phyloP scores from a whole-genome alignment of 805 yeast species.

The Ogataea saltuana region DNA sequence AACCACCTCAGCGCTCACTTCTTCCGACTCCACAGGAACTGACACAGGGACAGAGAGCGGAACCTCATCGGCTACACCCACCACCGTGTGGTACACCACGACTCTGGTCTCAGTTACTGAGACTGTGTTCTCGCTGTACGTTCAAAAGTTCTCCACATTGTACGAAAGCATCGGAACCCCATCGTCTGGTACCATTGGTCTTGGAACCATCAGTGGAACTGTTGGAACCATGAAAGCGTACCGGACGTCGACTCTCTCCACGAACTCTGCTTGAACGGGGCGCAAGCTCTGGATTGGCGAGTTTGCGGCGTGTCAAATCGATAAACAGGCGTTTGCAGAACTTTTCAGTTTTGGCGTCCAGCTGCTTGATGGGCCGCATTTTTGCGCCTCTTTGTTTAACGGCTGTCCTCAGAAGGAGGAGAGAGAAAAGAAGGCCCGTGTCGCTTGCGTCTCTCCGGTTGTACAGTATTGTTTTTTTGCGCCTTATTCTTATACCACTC shows the following conservation, averaged over 20 bases:
- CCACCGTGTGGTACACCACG: conserved; percentile 27
- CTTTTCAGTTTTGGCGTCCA: too few species aligned
- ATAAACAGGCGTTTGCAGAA: too few species aligned
- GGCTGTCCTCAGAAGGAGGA: too few species aligned
- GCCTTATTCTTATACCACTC: too few species aligned
- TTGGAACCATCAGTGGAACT: conserved; percentile 69
- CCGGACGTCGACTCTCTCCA: conserved; percentile 40
- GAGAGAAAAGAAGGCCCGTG: background rate
- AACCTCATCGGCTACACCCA: conserved; percentile 25
- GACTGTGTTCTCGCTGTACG: conserved; percentile 45
- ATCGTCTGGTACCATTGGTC: conserved; percentile 68
- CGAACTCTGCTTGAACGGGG: background rate
- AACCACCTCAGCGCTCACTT: conserved; percentile 27
- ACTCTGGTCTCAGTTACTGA: conserved; percentile 53
- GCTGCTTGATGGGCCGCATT: background rate
- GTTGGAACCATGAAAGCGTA: conserved; percentile 61
- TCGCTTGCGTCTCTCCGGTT: background rate
- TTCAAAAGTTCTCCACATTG: conserved; percentile 50
- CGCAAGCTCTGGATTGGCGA: too few species aligned
- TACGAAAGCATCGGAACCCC: conserved; percentile 48
- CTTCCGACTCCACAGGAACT: conserved; percentile 23
- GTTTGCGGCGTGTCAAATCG: too few species aligned
- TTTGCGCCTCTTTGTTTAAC: too few species aligned
- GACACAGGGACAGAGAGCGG: conserved; percentile 21
- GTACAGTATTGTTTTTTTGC: background rate